Evolutionary conservation across 2,329 filamentous ascomycete genomes (phyloP), one percentile per base, ranked within the genome.

Genomic region (Curvularia lunata): DNA sequence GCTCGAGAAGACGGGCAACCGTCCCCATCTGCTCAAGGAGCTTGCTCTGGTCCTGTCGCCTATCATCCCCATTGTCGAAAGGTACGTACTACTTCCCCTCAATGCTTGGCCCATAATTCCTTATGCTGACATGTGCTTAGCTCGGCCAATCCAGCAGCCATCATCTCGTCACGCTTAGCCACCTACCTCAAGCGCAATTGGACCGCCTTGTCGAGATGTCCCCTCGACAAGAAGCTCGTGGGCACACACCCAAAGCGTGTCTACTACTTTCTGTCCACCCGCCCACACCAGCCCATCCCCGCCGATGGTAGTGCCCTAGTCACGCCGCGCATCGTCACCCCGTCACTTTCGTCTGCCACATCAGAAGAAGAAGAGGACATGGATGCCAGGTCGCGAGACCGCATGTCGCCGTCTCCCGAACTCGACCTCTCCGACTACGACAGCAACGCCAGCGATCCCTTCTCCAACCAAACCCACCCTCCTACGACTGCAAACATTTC

Each of bases 261-360:
- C 46, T 98, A 97, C 82, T 98, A 96, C 80, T 98, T 93, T 80
- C 86, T 99, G 59, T 96, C 92, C 38, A 96, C 91, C n/a, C 89
- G 85, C 71, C 88, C 91, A 46, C 91, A 90, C 72, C 91, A 94
- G 74, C 87, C 91, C 37, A 86, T 98, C 19, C 91, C 92, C 2
- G 86, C 90, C 64, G 84, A 86, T 51, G 81, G 82, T 55, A 81
- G 85, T 69, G 69, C 83, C 64, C 75, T 73, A 63, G 80, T 69
- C 55, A 79, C 82, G 61, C 80, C 81, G 54, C 82, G 86, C 62
- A 88, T 92, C 60, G 87, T 96, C 60, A 95, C 94, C 2, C 94
- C 94, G 0, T 94, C 92, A 19, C 82, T 96, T 27, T 96, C 92
- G n/a, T 89, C 88, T 9, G 83, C 83, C 38, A 88, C 89, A 9